Evolutionary conservation across 805 yeast species (phyloP).

Genomic region (Wickerhamomyces rabaulensis): DNA sequence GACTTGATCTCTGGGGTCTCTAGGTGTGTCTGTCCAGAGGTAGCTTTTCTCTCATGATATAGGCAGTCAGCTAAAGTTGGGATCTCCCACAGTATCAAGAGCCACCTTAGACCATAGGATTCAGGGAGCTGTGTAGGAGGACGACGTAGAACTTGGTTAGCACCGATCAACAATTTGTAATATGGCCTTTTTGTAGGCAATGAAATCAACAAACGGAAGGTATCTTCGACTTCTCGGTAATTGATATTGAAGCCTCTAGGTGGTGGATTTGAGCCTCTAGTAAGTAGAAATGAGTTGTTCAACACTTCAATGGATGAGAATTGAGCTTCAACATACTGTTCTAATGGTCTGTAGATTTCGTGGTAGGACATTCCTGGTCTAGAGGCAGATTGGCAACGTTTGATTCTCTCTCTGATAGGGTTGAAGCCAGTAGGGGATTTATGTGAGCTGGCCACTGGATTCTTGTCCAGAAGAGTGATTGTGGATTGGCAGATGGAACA

Average conservation of each 20-base stretch:
- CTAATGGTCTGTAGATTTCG: constrained; percentile 44
- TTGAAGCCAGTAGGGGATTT: background rate
- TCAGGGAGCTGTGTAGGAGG: constrained; percentile 34
- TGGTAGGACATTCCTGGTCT: constrained; percentile 9
- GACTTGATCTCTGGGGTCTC: constrained; percentile 49
- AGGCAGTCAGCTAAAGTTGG: constrained; percentile 55
- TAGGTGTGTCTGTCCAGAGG: constrained; percentile 3
- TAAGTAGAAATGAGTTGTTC: constrained; percentile 47
- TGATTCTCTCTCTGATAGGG: constrained; percentile 2
- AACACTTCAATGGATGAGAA: constrained; percentile 45
- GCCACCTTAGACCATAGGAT: constrained; percentile 47
- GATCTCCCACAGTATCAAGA: constrained; percentile 61
- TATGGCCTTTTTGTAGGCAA: constrained; percentile 62
- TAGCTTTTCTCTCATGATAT: constrained; percentile 20
- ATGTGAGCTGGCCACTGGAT: background rate
- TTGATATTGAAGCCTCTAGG: constrained; percentile 39
- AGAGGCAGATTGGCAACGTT: constrained; percentile 4
- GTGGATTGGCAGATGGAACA: constrained; percentile 63
- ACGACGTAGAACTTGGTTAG: constrained; percentile 46
- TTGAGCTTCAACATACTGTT: constrained; percentile 36
- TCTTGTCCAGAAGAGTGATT: constrained; percentile 20
- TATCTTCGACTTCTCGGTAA: constrained; percentile 38
- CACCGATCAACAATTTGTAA: constrained; percentile 46
- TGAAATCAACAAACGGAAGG: constrained; percentile 40
- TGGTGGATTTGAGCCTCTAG: constrained; percentile 7